Percentiles rank a stretch among this genome's conserved stretches.
Conservation (phyloP, 352 stramenopile genomes). For the Pythium biforme region DNA sequence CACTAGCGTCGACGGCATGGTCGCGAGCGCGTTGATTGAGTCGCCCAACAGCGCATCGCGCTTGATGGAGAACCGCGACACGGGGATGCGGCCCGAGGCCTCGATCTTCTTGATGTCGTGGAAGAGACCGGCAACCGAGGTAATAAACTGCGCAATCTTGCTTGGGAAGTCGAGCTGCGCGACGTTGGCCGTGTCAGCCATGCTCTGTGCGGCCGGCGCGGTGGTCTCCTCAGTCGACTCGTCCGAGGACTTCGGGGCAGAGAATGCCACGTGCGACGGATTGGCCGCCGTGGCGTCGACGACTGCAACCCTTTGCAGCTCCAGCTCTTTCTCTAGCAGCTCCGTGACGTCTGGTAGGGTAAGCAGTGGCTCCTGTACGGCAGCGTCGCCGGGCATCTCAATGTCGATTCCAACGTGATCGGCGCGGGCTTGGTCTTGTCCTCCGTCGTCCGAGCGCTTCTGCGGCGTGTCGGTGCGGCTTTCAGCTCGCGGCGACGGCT, state of each 20-base stretch:
- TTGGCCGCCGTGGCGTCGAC: constrained; percentile 1
- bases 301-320: neutral
- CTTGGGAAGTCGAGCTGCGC: constrained; percentile 17
- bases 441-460: neutral
- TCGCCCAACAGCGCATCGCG: constrained; percentile 10
- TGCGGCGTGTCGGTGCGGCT: neutral
- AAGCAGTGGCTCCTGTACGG: neutral
- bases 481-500: neutral
- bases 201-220: neutral
- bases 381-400: neutral
- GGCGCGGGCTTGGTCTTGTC: neutral
- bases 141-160: constrained; percentile 22
- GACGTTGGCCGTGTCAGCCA: constrained; percentile 6
- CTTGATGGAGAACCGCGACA: constrained; percentile 12
- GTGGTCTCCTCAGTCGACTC: neutral
- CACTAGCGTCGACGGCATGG: neutral
- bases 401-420: constrained; percentile 12
- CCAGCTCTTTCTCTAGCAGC: constrained; percentile 2
- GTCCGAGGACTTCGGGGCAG: neutral
- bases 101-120: constrained; percentile 10
- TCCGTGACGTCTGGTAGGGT: constrained; percentile 1
- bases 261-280: constrained; percentile 9
- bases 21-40: constrained; percentile 15
- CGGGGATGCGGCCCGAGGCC: neutral
- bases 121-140: constrained; percentile 8